Evolutionary conservation across 1,284 basidiomycete genomes (phyloP).

Genomic region (Trichosporon sp.): DNA sequence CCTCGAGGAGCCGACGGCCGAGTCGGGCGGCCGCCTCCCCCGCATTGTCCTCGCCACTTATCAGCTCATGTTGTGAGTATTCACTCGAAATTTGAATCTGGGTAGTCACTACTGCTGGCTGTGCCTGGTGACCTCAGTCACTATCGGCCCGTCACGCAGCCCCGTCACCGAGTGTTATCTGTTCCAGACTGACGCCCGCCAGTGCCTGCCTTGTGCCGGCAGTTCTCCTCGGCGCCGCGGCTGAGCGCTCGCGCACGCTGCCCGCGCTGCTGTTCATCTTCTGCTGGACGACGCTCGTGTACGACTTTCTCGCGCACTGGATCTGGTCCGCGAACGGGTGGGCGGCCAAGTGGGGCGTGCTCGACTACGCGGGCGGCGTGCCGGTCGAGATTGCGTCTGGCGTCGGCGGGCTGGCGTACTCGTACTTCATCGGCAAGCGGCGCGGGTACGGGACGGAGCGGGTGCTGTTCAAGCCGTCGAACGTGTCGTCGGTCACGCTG

Average conservation of each 20-base stretch:
- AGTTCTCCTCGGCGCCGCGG: slow-evolving; percentile 60
- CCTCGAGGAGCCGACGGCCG: slow-evolving; percentile 66
- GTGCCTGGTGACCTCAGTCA: slow-evolving; percentile 30
- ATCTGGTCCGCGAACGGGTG: slow-evolving; percentile 74
- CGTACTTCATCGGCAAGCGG: slow-evolving; percentile 59
- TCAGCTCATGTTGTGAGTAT: slow-evolving; percentile 56
- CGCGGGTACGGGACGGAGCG: slow-evolving; percentile 69
- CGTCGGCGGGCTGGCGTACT: slow-evolving; percentile 77
- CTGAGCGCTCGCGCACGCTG: slow-evolving; percentile 79
- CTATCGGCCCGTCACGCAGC: background rate
- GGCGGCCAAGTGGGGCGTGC: slow-evolving; percentile 83
- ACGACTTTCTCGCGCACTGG: slow-evolving; percentile 75
- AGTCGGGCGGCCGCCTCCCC: slow-evolving; percentile 54
- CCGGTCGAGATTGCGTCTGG: slow-evolving; percentile 92
- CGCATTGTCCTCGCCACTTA: slow-evolving; percentile 70
- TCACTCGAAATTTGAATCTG: background rate
- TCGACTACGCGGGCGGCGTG: slow-evolving; percentile 75
- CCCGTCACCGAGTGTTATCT: background rate
- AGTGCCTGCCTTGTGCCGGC: slow-evolving; percentile 53
- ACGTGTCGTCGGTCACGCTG: slow-evolving; percentile 72
- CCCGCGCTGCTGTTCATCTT: slow-evolving; percentile 86
- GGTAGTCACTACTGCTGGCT: background rate
- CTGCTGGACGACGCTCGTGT: slow-evolving; percentile 61
- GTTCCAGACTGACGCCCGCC: background rate
- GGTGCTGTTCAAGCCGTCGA: slow-evolving; percentile 86